Evolutionary conservation across 208 protist species (phyloP).

Genomic region (Crithidia fasciculata): DNA sequence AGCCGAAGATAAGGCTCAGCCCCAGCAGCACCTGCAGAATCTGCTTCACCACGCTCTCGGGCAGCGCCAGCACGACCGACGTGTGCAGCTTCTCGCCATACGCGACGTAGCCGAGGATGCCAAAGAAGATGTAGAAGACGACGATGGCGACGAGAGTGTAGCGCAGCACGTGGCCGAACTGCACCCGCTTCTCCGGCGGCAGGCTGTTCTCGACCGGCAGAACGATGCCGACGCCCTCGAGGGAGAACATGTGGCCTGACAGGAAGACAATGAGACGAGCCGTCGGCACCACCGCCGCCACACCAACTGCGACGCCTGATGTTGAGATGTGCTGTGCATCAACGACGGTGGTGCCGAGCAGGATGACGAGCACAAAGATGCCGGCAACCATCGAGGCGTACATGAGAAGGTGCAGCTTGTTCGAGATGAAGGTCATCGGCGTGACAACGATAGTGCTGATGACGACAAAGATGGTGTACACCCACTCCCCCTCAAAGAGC

Average conservation of each 20-base stretch:
- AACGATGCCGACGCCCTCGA: slow-evolving; percentile 81
- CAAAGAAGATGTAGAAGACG: slow-evolving; percentile 67
- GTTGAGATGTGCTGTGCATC: slow-evolving; percentile 45
- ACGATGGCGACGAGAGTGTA: slow-evolving; percentile 68
- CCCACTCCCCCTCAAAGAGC: slow-evolving; percentile 32
- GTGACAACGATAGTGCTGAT: slow-evolving; percentile 61
- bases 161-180: slow-evolving; percentile 50
- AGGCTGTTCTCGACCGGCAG: slow-evolving; percentile 85
- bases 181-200: slow-evolving; percentile 40
- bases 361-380: slow-evolving; percentile 58
- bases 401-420: slow-evolving; percentile 59
- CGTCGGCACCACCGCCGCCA: slow-evolving; percentile 38
- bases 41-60: slow-evolving; percentile 43
- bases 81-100: slow-evolving; percentile 71
- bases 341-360: slow-evolving; percentile 56
- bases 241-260: slow-evolving; percentile 79
- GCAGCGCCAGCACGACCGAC: slow-evolving; percentile 75
- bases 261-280: slow-evolving; percentile 69
- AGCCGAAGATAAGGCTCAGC: slow-evolving; percentile 74
- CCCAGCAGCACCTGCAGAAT: slow-evolving; percentile 63
- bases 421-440: slow-evolving; percentile 72
- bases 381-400: slow-evolving; percentile 73
- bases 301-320: slow-evolving; percentile 46
- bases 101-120: slow-evolving; percentile 72
- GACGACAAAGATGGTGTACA: slow-evolving; percentile 60